These are phyloP conservation scores for Exophiala xenobiotica DNA, from an alignment of 2,329 filamentous ascomycete species.

Conservation along the genomic window DNA sequence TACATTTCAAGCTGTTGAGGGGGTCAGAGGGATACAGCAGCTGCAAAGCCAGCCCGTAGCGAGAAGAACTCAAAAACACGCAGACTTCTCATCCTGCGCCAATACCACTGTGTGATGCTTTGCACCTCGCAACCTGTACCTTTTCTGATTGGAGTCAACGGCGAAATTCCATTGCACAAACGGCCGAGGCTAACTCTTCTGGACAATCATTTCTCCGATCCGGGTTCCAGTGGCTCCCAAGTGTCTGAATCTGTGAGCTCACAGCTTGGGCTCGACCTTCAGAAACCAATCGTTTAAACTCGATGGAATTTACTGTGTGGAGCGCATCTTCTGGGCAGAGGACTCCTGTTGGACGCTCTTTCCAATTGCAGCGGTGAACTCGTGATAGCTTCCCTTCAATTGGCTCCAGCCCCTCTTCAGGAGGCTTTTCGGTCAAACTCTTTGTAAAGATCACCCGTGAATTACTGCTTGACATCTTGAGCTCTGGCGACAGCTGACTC, in stretches of 20 bases:
- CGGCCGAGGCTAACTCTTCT: slow-evolving; percentile 6
- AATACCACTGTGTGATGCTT: not conserved
- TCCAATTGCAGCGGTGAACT: not conserved
- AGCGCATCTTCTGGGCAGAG: not conserved
- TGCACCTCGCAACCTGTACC: too few relatives aligned
- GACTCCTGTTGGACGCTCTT: not conserved
- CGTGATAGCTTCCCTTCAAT: not conserved
- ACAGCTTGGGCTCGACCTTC: too few relatives aligned
- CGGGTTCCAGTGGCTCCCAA: not conserved
- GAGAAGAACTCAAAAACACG: too few relatives aligned
- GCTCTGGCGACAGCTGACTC: slow-evolving; percentile 3
- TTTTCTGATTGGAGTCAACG: not conserved
- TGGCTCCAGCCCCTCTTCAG: slow-evolving; percentile 6
- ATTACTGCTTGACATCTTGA: not conserved
- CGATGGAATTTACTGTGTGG: slow-evolving; percentile 17
- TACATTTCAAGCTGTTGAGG: too few relatives aligned
- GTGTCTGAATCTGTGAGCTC: too few relatives aligned
- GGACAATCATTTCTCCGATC: slow-evolving; percentile 25
- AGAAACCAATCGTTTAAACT: slow-evolving; percentile 14
- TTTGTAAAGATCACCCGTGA: not conserved
- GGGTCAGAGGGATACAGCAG: too few relatives aligned
- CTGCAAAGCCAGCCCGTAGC: too few relatives aligned
- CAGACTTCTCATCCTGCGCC: too few relatives aligned
- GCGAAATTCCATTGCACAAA: slow-evolving; percentile 11
- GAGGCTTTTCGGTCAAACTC: slow-evolving; percentile 15